Evolutionary conservation across 768 basidiomycete species (phyloP).

Genomic region (Hygrocybe punicea): DNA sequence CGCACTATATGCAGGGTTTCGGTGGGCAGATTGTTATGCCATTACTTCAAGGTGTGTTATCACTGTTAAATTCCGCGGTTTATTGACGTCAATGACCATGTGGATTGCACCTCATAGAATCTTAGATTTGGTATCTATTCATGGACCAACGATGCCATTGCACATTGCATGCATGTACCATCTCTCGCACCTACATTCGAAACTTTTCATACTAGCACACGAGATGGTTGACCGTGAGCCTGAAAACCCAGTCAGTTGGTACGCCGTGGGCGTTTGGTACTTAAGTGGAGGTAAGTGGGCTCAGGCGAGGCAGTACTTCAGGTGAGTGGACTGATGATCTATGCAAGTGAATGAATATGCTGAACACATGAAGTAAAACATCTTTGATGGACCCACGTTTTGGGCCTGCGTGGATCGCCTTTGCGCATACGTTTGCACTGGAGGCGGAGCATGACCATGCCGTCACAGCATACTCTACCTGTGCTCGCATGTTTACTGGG

Average conservation of each 20-base stretch:
- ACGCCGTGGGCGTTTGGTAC: slow-evolving; percentile 98
- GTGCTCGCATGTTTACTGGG: slow-evolving; percentile 93
- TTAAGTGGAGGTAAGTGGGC: slow-evolving; percentile 81
- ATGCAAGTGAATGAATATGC: slow-evolving; percentile 10
- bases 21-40: slow-evolving; percentile 91
- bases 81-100: background rate
- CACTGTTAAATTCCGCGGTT: background rate
- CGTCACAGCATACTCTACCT: slow-evolving; percentile 96
- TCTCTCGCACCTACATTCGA: slow-evolving; percentile 83
- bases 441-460: slow-evolving; percentile 99
- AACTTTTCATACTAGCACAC: slow-evolving; percentile 93
- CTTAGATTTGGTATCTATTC: slow-evolving; percentile 76
- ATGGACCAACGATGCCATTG: slow-evolving; percentile 85
- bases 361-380: slow-evolving; percentile 65
- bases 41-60: slow-evolving; percentile 70
- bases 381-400: slow-evolving; percentile 96
- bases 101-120: slow-evolving; percentile 52
- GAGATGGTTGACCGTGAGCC: slow-evolving; percentile 94
- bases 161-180: slow-evolving; percentile 99
- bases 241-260: slow-evolving; percentile 92
- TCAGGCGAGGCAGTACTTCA: slow-evolving; percentile 92
- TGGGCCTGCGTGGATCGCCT: slow-evolving; percentile 95
- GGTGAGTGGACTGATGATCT: slow-evolving; percentile 42
- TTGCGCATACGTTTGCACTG: slow-evolving; percentile 94
- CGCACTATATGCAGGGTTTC: slow-evolving; percentile 79